Base-by-base conservation (phyloP, 176 grass and related monocot genomes). In the Aegilops speltoides region DNA sequence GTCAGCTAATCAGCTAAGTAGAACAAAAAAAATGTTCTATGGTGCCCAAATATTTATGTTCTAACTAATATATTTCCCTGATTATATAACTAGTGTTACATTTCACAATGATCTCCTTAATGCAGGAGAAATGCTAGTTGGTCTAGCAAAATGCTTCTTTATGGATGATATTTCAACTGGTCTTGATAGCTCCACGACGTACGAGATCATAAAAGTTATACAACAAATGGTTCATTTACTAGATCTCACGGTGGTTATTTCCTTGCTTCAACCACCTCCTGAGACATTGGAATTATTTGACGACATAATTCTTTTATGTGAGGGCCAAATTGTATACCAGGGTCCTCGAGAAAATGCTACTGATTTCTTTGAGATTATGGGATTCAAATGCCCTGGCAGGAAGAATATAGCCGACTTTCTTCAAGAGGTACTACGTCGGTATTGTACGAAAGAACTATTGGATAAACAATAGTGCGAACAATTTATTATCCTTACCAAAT, bases 151-250 rank as follows among this genome's bases (percentile, higher is more conserved):
- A 84, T 88, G 93, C 34, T 91, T 95, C 52, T 95, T 91, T 73
- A 95, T 97, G 95, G 93, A 97, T 37, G 93, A 97, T 70, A 90
- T 95, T 79, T 95, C 93, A 71, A 97, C 95, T 37, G 93, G 95
- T 81, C 72, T 97, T 67, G 95, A 97, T 84, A 97, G 95, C 81
- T 91, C 91, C 5, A 97, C 93, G 0, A 91, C 93, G 13, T 95
- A 93, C 79, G 87, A 93, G 57, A 95, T 95, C 32, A 76, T 97
- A 54, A 93, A 87, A 71, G 95, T 82, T 80, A 79, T 97, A 61
- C 87, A 88, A 76, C 91, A 95, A 89, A 85, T 93, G 85, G 77
- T 89, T 19, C 91, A 87, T 88, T 82, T 84, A 22, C 60, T 93
- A 85, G 90, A 97, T 90, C 77, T 95, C 22, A 97, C 93, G 13